Base-by-base conservation (phyloP, 2,329 filamentous ascomycete species). In the Clarireedia sp. region DNA sequence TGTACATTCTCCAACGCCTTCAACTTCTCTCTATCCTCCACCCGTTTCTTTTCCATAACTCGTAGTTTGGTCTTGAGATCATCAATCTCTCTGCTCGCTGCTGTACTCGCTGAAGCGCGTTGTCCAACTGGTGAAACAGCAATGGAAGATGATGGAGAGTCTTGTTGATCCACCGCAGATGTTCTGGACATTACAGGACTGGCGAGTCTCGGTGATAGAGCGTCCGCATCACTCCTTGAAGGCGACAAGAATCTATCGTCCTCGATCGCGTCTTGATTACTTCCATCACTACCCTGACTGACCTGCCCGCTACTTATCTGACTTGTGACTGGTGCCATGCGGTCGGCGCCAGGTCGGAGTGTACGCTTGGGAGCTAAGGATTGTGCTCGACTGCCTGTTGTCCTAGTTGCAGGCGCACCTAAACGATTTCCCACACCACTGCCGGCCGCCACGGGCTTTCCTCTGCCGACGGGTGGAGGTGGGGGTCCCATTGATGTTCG, bases 31-130 rank as follows among this genome's bases (percentile, higher is more conserved):
- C 90, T 81, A 66, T 96, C 90, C 60, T 97, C 92, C 12, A 80
- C 68, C 55, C 90, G 78, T 70, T 96, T 95, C 64, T 92, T 89
- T 69, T 99, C 91, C 64, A 97, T 76, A 3, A 96, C 78, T 53
- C 86, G 84, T 2, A 97, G 74, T 68, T 96, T 96, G 0, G 89
- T 85, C 68, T 96, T 90, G 16, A 96, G 75, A 61, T 95, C 89
- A 62, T 96, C 91, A 19, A 92, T 82, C 66, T 95, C 87, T 59
- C 86, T 60, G 51, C 60, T 65, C 2, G 65, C 64, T 29, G 66
- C 65, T 45, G 66, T 64, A 36, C 59, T 67, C 29, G 37, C 53
- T 19, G 57, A 63, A 7, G 59, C 56, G 50, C 67, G 60, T 43
- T 62, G 59, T 9, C 59, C 57, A 2, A 53, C 58, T 12, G 63